These are phyloP conservation scores for Pythium plurisporium DNA, from an alignment of 352 stramenopile species.

Conservation along the genomic window DNA sequence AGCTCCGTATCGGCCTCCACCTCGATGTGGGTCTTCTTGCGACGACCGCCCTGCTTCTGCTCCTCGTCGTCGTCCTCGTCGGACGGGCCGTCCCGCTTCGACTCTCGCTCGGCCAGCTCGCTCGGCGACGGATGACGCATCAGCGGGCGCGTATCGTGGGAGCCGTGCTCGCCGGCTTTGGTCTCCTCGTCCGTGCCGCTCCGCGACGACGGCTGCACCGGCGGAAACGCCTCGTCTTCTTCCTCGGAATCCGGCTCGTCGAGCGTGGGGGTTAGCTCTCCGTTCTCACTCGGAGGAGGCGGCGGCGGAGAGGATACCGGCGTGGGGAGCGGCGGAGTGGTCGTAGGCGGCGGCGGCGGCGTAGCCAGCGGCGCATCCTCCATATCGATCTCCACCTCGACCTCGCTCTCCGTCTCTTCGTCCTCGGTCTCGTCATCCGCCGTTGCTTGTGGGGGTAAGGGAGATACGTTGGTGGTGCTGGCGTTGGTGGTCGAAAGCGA, in stretches of 20 bases:
- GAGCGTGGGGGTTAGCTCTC: not conserved
- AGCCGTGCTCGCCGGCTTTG: not conserved
- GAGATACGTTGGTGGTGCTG: no score
- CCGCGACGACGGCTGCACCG: not conserved
- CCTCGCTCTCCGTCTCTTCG: constrained; percentile 15
- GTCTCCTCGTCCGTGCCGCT: not conserved
- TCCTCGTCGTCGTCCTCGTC: not conserved
- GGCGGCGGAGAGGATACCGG: not conserved
- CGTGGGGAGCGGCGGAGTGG: not conserved
- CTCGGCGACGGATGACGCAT: not conserved
- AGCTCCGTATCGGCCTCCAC: not conserved
- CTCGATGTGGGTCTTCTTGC: not conserved
- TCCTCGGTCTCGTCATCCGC: constrained; percentile 5
- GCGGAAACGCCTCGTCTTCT: constrained; percentile 12
- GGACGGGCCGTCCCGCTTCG: not conserved
- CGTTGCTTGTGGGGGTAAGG: no score
- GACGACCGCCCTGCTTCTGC: not conserved
- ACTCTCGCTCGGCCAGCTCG: not conserved
- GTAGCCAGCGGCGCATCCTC: not conserved
- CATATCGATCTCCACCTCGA: constrained; percentile 5
- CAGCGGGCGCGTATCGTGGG: not conserved
- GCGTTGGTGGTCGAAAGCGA: not conserved
- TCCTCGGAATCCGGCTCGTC: not conserved
- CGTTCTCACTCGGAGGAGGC: not conserved
- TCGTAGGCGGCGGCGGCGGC: not conserved